Percentiles rank a stretch among this genome's conserved stretches.
phyloP scores from a whole-genome alignment of 1,284 basidiomycete genomes.

The Rhodotorula sp. region DNA sequence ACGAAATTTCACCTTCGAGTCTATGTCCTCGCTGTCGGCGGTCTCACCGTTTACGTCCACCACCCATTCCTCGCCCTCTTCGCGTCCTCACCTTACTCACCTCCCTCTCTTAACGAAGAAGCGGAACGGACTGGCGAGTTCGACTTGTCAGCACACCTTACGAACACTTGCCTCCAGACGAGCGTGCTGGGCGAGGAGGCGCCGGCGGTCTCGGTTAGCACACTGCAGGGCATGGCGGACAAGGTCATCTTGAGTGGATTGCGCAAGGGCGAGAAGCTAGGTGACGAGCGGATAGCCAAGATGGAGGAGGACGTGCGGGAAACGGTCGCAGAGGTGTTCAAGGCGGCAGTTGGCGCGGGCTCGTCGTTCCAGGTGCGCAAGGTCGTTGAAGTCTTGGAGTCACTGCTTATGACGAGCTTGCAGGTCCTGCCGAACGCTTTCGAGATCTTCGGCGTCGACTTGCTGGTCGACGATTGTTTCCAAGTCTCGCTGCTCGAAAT shows the following conservation, averaged over 20 bases:
- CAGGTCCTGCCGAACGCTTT: slow-evolving; percentile 88
- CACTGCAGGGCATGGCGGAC: slow-evolving; percentile 23
- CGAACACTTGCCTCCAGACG: slow-evolving; percentile 90
- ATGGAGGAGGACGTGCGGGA: slow-evolving; percentile 63
- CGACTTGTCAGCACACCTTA: slow-evolving; percentile 79
- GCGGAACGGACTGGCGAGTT: slow-evolving; percentile 56
- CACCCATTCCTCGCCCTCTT: slow-evolving; percentile 39
- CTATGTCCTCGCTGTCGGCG: slow-evolving; percentile 75
- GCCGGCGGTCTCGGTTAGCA: slow-evolving; percentile 39
- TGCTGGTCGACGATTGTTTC: slow-evolving; percentile 65
- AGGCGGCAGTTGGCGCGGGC: slow-evolving; percentile 76
- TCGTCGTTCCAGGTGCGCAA: slow-evolving; percentile 76
- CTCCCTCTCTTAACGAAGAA: slow-evolving; percentile 62
- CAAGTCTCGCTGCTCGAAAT: slow-evolving; percentile 81
- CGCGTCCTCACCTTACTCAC: slow-evolving; percentile 48
- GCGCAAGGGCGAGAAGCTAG: slow-evolving; percentile 46
- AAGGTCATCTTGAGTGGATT: slow-evolving; percentile 20
- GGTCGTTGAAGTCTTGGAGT: slow-evolving; percentile 36
- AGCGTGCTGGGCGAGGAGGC: slow-evolving; percentile 23
- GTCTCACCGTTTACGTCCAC: slow-evolving; percentile 46
- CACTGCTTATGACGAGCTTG: background rate
- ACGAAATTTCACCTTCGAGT: slow-evolving; percentile 86
- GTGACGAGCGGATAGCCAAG: slow-evolving; percentile 54
- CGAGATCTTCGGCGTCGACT: slow-evolving; percentile 90
- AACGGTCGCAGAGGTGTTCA: slow-evolving; percentile 76